Evolutionary conservation across 2,329 filamentous ascomycete genomes (phyloP).

Genomic region (Passalora sequoiae): DNA sequence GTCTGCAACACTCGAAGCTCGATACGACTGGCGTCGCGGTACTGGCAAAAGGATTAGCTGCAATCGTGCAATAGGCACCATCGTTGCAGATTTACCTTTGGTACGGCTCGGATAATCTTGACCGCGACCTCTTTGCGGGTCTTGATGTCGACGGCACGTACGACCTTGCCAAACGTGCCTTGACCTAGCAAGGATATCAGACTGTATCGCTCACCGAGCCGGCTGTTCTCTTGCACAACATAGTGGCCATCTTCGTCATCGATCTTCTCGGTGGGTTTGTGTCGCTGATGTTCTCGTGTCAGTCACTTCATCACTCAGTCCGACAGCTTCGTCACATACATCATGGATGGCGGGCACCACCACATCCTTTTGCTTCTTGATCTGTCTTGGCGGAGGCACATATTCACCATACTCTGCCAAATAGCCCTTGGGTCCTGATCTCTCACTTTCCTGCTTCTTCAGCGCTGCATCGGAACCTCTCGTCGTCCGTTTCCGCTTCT

Average conservation of each 20-base stretch:
- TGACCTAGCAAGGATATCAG: conserved; percentile 88
- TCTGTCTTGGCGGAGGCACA: conserved; percentile 77
- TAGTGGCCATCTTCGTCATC: conserved; percentile 98
- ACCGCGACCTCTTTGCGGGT: conserved; percentile 81
- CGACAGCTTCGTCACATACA: conserved; percentile 43
- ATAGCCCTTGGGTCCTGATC: conserved; percentile 28
- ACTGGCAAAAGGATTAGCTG: no score
- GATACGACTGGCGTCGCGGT: conserved; percentile 90
- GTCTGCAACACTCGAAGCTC: conserved; percentile 90
- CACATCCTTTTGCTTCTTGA: conserved; percentile 73
- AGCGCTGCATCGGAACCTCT: conserved; percentile 26
- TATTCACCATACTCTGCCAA: conserved; percentile 56
- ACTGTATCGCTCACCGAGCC: conserved; percentile 83
- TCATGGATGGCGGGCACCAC: conserved; percentile 56
- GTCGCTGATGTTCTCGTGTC: no score
- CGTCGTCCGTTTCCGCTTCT: conserved; percentile 86
- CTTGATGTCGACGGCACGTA: conserved; percentile 78
- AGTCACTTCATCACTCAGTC: no score
- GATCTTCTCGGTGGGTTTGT: conserved; percentile 56
- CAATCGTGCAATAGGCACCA: no score
- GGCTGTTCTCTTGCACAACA: conserved; percentile 80
- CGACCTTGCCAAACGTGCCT: conserved; percentile 97
- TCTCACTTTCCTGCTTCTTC: conserved; percentile 30
- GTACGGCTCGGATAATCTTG: conserved; percentile 96
- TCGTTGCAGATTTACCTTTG: no score